These are phyloP conservation scores for Trichoderma brevicompactum DNA, from an alignment of 2,329 filamentous ascomycete species.

Conservation along the genomic window DNA sequence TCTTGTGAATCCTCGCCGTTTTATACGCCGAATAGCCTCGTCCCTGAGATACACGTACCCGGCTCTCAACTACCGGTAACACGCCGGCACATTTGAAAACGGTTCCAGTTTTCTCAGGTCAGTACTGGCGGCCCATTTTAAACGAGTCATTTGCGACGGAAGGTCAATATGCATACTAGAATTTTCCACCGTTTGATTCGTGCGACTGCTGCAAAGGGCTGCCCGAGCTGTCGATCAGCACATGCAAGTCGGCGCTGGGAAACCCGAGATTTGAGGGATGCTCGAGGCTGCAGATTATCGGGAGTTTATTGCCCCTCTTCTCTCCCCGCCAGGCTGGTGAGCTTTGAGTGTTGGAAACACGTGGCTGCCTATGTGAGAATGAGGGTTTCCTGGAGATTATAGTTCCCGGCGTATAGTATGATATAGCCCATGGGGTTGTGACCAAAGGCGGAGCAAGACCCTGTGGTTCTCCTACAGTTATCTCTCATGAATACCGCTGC, in stretches of 20 bases:
- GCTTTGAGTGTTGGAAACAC: no score
- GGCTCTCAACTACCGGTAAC: neutral
- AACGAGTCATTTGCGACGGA: slow-evolving; percentile 25
- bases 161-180: slow-evolving; percentile 12
- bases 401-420: no score
- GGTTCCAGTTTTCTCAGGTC: slow-evolving; percentile 9
- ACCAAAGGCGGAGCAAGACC: no score
- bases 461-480: no score
- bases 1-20: neutral
- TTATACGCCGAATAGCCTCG: no score
- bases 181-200: slow-evolving; percentile 13
- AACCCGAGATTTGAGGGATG: slow-evolving; percentile 9
- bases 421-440: no score
- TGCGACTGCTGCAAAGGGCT: neutral
- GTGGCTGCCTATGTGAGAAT: no score
- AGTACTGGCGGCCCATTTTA: slow-evolving; percentile 11
- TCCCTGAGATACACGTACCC: slow-evolving; percentile 2
- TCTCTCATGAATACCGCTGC: no score
- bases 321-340: no score
- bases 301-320: no score
- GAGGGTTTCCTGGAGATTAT: no score
- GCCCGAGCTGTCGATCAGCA: slow-evolving; percentile 9
- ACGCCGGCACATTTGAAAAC: neutral
- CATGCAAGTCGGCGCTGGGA: slow-evolving; percentile 19
- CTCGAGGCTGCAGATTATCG: neutral